Evolutionary conservation across 257 asterid genomes (phyloP).

Genomic region (Solanum stenotomum): DNA sequence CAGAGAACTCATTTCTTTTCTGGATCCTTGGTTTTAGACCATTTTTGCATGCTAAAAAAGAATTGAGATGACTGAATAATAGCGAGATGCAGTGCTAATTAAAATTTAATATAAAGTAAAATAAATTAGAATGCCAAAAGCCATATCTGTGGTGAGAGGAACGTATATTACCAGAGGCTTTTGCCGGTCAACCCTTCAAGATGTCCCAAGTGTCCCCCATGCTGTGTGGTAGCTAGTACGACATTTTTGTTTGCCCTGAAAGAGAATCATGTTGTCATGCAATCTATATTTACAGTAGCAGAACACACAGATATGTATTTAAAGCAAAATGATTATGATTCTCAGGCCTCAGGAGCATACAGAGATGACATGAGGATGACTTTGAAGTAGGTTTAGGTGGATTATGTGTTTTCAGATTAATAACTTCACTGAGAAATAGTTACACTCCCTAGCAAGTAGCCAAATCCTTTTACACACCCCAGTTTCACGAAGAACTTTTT

Average conservation of each 20-base stretch:
- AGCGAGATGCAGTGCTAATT: neutral
- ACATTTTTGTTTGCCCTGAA: slow-evolving; percentile 60
- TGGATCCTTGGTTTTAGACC: neutral
- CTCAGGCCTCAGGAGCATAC: neutral
- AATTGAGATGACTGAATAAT: neutral
- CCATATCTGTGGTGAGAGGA: neutral
- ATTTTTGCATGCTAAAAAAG: neutral
- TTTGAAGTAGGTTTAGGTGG: neutral
- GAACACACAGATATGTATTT: neutral
- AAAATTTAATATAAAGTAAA: neutral
- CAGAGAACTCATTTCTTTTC: neutral
- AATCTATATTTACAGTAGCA: neutral
- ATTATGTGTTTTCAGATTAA: neutral
- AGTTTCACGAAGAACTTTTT: neutral
- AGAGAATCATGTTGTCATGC: neutral
- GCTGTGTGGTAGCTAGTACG: slow-evolving; percentile 64
- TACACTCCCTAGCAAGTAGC: neutral
- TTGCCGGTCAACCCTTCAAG: slow-evolving; percentile 68
- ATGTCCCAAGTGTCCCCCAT: slow-evolving; percentile 79
- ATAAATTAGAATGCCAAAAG: neutral
- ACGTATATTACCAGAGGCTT: slow-evolving; percentile 43
- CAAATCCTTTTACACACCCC: neutral
- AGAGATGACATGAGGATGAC: neutral
- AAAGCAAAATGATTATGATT: neutral
- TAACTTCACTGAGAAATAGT: neutral